Base-by-base conservation (phyloP, 768 basidiomycete species). In the Kondoa subrosea region DNA sequence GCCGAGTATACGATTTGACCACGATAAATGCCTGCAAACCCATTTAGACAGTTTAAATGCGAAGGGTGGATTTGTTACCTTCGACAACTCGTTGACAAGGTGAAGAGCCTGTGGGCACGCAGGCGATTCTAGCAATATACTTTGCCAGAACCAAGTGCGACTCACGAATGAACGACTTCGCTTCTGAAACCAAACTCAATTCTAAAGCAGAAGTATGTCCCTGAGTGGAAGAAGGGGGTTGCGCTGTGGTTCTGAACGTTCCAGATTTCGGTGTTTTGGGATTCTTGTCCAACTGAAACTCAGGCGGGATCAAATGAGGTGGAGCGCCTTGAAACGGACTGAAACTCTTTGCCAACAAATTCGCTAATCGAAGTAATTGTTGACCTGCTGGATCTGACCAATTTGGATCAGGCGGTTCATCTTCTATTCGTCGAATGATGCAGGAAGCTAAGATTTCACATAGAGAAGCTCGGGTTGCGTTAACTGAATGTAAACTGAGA, bases 121-220 rank as follows among this genome's bases (percentile, higher is more conserved):
- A n/a, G n/a, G n/a, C n/a, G n/a, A n/a, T n/a, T n/a, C n/a, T n/a
- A n/a, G n/a, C n/a, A n/a, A n/a, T n/a, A n/a, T n/a, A n/a, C n/a
- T n/a, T n/a, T n/a, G n/a, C n/a, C n/a, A n/a, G n/a, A n/a, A n/a
- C n/a, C n/a, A n/a, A n/a, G n/a, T n/a, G n/a, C n/a, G n/a, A n/a
- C n/a, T n/a, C n/a, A n/a, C 89, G 82, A 15, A 95, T 79, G 74
- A 97, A 93, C 32, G 82, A 80, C 76, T 93, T 96, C 2, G 90
- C 83, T 64, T 84, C 80, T 0, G 90, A 90, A 8, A 87, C 83
- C 72, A 97, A 88, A 2, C 91, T 90, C 82, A 95, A 86, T 88
- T 73, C 72, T 57, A 74, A 69, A 21, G 74, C 72, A 34, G 72
- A 73, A 32, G 67, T 65, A 2, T 63, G 61, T 2, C 26, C 61